Base-by-base conservation (phyloP, 1,284 basidiomycete genomes). In the Boletellus deceptivus region DNA sequence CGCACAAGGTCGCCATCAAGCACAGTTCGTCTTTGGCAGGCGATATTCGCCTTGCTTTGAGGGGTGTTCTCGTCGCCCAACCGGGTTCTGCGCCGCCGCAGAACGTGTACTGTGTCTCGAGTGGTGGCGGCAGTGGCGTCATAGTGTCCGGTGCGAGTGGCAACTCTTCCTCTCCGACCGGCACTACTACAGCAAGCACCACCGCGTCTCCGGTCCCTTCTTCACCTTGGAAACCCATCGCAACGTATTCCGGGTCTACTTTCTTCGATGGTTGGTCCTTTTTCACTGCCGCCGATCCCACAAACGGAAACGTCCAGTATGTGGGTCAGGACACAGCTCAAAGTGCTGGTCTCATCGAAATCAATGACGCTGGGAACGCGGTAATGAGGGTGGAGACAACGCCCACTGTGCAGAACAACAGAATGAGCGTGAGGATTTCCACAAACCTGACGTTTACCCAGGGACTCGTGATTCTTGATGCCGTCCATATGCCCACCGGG, bases 401-500 rank as follows among this genome's bases (percentile, higher is more conserved):
- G 6, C 74, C 82, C 6, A 76, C 72, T 25, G 84, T 95, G 33
- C 60, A 75, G 13, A 78, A 65, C 38, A 84, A 78, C 44, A 81
- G 93, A 52, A 79, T 84, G 67, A 85, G 86, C 58, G 77, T 95
- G 38, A 83, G 92, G 50, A 86, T 95, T 48, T 82, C 83, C 48
- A 85, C 87, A 0, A 72, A 84, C 44, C 67, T 74, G 54, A 71
- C 73, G 2, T 90, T 82, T 64, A 61, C 55, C 41, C 79, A 82
- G 40, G 89, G 83, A 16, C 74, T 93, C 37, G 75, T 93, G 54
- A 76, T 93, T 51, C 78, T 93, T 75, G 91, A 94, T 67, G 79
- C 90, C 14, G 75, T 84, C n/a, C 92, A 95, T 69, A 93, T 94
- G 86, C 92, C 92, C 2, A 86, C 84, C 2, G 93, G 93, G 7